phyloP scores from a whole-genome alignment of 768 basidiomycete genomes.

The Clathrus columnatus region DNA sequence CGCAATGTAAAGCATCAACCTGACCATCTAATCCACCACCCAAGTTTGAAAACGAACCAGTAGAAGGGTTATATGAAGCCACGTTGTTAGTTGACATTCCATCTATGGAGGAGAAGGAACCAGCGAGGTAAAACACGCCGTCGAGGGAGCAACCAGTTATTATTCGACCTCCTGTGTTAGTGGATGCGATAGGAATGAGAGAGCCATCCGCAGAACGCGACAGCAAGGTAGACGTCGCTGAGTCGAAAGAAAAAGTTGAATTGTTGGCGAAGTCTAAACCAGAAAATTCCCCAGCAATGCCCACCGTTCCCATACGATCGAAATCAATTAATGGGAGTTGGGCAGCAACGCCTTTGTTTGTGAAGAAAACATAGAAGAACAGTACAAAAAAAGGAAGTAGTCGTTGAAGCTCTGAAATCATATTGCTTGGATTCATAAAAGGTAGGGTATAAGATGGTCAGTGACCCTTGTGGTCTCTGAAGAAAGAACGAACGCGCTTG shows the following conservation, averaged over 20 bases:
- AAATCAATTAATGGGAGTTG: slow-evolving; percentile 56
- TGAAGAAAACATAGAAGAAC: neutral
- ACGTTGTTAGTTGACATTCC: slow-evolving; percentile 58
- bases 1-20: slow-evolving; percentile 72
- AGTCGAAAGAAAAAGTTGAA: slow-evolving; percentile 48
- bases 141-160: slow-evolving; percentile 62
- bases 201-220: slow-evolving; percentile 57
- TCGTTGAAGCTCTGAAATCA: slow-evolving; percentile 5
- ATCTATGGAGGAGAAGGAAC: slow-evolving; percentile 69
- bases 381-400: no score
- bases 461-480: slow-evolving; percentile 10
- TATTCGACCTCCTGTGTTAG: slow-evolving; percentile 73
- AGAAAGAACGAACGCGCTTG: slow-evolving; percentile 11
- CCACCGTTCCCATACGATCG: slow-evolving; percentile 84
- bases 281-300: slow-evolving; percentile 78
- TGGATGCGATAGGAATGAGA: slow-evolving; percentile 62
- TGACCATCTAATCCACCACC: slow-evolving; percentile 64
- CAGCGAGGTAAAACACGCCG: slow-evolving; percentile 70
- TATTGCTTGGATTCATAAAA: neutral
- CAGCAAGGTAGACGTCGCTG: slow-evolving; percentile 63
- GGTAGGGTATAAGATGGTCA: neutral
- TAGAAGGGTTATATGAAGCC: slow-evolving; percentile 60
- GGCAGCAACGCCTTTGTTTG: slow-evolving; percentile 18
- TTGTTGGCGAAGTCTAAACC: slow-evolving; percentile 73
- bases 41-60: slow-evolving; percentile 50